These are phyloP conservation scores for Saccharomycopsis fermentans DNA, from an alignment of 805 yeast species.

Conservation along the genomic window DNA sequence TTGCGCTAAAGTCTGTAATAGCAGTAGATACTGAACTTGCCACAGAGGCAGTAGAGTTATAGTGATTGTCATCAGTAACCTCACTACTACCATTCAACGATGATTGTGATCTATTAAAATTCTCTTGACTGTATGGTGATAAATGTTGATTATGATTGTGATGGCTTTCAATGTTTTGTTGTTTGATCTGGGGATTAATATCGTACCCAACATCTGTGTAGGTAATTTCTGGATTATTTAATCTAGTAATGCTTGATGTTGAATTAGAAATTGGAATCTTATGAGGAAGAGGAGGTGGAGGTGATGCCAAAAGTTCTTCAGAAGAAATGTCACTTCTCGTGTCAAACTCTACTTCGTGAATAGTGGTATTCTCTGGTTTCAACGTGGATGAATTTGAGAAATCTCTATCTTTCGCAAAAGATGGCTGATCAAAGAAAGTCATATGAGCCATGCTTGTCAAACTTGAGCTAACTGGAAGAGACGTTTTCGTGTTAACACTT, in stretches of 20 bases:
- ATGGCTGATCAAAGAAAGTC: not conserved
- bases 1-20: slow-evolving; percentile 67
- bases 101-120: slow-evolving; percentile 23
- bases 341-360: slow-evolving; percentile 1
- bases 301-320: slow-evolving; percentile 10
- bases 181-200: not conserved
- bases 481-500: not conserved
- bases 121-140: slow-evolving; percentile 26
- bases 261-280: slow-evolving; percentile 9
- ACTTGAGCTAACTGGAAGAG: not conserved
- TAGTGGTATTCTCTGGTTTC: slow-evolving; percentile 4
- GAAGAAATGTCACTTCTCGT: not conserved
- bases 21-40: slow-evolving; percentile 29
- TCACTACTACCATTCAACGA: slow-evolving; percentile 3
- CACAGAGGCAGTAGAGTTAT: slow-evolving; percentile 16
- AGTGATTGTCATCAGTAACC: slow-evolving; percentile 6
- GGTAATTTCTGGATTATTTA: not conserved
- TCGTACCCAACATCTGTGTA: not conserved
- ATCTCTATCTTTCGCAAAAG: slow-evolving; percentile 4
- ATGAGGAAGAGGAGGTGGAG: slow-evolving; percentile 19
- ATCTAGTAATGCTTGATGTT: not conserved
- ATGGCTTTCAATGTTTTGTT: not conserved
- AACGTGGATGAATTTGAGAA: slow-evolving; percentile 16
- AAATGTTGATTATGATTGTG: slow-evolving; percentile 4
- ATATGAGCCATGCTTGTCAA: slow-evolving; percentile 1